Evolutionary conservation across 768 basidiomycete species (phyloP).

Genomic region (Coprinopsis strossmayeri): DNA sequence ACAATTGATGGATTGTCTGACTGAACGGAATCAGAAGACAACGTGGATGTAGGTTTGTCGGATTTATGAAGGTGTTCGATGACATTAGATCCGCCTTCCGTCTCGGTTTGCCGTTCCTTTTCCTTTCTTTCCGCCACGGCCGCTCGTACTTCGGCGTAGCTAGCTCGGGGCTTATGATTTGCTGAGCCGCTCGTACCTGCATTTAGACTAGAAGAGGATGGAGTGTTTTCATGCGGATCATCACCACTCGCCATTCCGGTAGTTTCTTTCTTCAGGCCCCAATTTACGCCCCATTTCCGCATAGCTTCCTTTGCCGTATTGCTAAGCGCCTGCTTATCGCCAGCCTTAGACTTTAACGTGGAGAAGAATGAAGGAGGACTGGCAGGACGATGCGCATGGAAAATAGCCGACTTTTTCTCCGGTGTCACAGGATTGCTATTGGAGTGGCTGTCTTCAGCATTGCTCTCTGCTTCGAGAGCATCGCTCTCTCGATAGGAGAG

Average conservation of each 20-base stretch:
- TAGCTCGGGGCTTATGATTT: constrained; percentile 42
- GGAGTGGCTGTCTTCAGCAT: constrained; percentile 12
- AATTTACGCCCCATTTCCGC: constrained; percentile 88
- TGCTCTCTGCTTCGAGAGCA: constrained; percentile 17
- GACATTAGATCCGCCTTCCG: constrained; percentile 8
- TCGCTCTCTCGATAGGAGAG: constrained; percentile 33
- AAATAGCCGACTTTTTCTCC: constrained; percentile 29
- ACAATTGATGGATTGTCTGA: constrained; percentile 18
- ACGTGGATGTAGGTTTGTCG: constrained; percentile 13
- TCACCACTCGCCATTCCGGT: constrained; percentile 18
- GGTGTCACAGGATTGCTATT: constrained; percentile 20
- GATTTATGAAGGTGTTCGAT: constrained; percentile 7
- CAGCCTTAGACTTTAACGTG: constrained; percentile 67
- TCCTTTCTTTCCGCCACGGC: constrained; percentile 63
- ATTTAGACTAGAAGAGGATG: constrained; percentile 6
- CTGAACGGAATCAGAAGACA: constrained; percentile 15
- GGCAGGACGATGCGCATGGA: constrained; percentile 25
- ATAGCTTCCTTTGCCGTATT: constrained; percentile 85
- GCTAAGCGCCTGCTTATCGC: constrained; percentile 81
- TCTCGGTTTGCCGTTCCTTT: constrained; percentile 22
- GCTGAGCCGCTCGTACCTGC: constrained; percentile 21
- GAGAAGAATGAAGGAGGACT: constrained; percentile 67
- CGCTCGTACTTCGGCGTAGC: constrained; percentile 69
- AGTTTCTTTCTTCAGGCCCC: constrained; percentile 58
- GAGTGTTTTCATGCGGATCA: constrained; percentile 20